Percentiles rank a stretch among this genome's conserved stretches.
Evolutionary conservation across 352 stramenopile genomes (phyloP).

Genomic region (Globisporangium cederbergense): DNA sequence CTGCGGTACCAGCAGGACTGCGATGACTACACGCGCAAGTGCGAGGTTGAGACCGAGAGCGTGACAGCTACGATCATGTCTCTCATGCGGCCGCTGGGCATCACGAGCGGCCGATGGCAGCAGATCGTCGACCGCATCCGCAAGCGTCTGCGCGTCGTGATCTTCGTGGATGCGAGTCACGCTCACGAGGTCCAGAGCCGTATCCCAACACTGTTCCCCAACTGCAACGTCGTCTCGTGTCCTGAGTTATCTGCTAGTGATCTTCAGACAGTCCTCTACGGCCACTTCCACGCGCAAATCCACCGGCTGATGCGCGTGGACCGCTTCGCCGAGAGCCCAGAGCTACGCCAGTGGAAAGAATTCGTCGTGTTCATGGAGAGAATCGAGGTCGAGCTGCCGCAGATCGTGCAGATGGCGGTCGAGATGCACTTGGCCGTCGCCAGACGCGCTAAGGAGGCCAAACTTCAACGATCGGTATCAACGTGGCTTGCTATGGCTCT

Average conservation of each 20-base stretch:
- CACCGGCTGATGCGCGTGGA: slow-evolving; percentile 20
- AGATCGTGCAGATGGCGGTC: slow-evolving; percentile 18
- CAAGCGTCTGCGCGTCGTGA: slow-evolving; percentile 42
- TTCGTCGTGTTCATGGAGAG: slow-evolving; percentile 21
- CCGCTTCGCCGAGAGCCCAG: neutral
- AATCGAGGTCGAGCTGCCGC: slow-evolving; percentile 23
- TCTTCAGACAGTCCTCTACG: slow-evolving; percentile 34
- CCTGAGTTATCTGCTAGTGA: slow-evolving; percentile 22
- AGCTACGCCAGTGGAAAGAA: slow-evolving; percentile 10
- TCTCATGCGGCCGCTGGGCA: slow-evolving; percentile 60
- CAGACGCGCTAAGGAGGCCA: neutral
- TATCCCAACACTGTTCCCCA: slow-evolving; percentile 29
- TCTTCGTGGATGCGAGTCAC: slow-evolving; percentile 34
- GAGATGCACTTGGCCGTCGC: slow-evolving; percentile 21
- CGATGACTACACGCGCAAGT: slow-evolving; percentile 49
- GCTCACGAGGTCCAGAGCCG: slow-evolving; percentile 6
- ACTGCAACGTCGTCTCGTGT: slow-evolving; percentile 31
- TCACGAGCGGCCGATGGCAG: slow-evolving; percentile 70
- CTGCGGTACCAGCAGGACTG: slow-evolving; percentile 59
- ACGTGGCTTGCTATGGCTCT: slow-evolving; percentile 15
- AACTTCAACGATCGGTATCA: neutral
- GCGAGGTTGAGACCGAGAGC: slow-evolving; percentile 71
- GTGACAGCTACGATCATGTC: slow-evolving; percentile 74
- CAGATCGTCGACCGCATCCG: slow-evolving; percentile 55
- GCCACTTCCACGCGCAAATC: slow-evolving; percentile 43